Evolutionary conservation across 768 basidiomycete species (phyloP), one percentile per base, ranked within the genome.

Genomic region (Boletus vinaceobasis): DNA sequence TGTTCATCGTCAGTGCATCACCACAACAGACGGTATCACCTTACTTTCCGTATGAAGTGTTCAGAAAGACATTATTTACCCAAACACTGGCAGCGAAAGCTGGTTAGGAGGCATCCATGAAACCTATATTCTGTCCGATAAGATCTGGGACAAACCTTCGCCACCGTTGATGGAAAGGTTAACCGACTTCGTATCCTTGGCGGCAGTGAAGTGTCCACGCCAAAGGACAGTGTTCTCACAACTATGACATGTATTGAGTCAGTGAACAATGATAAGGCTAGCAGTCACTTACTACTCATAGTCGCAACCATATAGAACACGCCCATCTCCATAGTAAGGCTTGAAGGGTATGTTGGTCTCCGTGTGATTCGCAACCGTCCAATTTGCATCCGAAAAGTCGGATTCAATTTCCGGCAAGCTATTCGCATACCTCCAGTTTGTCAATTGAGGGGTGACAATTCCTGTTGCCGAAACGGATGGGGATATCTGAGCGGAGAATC

Each of bases 41-140:
- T 55, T 60, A 87, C 87, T 88, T 89, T 73, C 87, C 87, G 56
- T 83, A 87, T 0, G 88, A 83, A 1, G 88, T 89, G 9, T 75
- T 76, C 43, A 93, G 67, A 74, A 91, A 90, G 5, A 79, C 74
- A 56, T 84, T 70, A 58, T 93, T 93, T 31, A 89, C 72, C 86
- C 88, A 92, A 14, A 92, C 83, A 48, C 86, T 88, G 3, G 88
- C 88, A 29, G 90, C 88, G 60, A 93, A 93, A 5, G 86, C 89
- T 62, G 36, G 53, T 52, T 19, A 27, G 27, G 33, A 33, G 36
- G 38, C 6, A 17, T 49, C n/a, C 11, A 33, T 50, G 10, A 48
- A 31, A 4, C 38, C 29, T 26, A 36, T 37, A 5, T 19, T 31
- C 37, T 43, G 14, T n/a, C 35, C 14, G 45, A 43, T 19, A 48